These are phyloP conservation scores for Marchantia polymorpha DNA, from an alignment of 225 moss, liverwort and hornwort species.

Conservation along the genomic window DNA sequence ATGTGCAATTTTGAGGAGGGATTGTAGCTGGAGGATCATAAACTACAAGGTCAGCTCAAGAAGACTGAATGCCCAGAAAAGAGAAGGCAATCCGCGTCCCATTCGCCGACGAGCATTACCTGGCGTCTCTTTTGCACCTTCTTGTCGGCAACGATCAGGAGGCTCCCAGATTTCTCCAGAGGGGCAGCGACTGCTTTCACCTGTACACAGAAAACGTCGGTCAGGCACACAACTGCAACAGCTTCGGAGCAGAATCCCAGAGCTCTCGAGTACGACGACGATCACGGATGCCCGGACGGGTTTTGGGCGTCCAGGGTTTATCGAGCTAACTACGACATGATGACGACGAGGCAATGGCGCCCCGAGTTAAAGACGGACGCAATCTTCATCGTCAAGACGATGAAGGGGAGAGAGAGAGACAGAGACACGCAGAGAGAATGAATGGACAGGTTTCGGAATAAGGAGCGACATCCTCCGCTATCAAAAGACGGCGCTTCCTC, in stretches of 20 bases:
- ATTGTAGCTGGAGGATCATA: neutral
- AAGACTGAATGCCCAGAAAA: neutral
- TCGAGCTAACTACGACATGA: too few species aligned
- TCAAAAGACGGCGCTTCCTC: too few species aligned
- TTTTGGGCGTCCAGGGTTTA: too few species aligned
- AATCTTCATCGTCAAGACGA: too few species aligned
- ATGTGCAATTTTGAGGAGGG: neutral
- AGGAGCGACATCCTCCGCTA: too few species aligned
- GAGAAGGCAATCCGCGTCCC: neutral
- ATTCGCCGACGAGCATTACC: neutral
- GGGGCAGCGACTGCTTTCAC: conserved; percentile 26
- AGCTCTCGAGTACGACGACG: neutral
- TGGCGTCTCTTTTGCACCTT: conserved; percentile 38
- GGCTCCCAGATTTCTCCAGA: conserved; percentile 14
- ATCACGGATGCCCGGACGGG: too few species aligned
- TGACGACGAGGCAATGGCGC: too few species aligned
- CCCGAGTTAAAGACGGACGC: too few species aligned
- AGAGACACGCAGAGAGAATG: too few species aligned
- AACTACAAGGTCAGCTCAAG: neutral
- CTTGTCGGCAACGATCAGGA: conserved; percentile 36
- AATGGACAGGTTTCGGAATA: too few species aligned
- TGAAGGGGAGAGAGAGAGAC: too few species aligned
- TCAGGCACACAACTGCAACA: neutral
- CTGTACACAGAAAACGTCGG: conserved; percentile 3
- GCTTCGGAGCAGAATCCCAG: neutral